These are phyloP conservation scores for Coccinonectria pachysandricola DNA, from an alignment of 2,329 filamentous ascomycete species.

Conservation along the genomic window DNA sequence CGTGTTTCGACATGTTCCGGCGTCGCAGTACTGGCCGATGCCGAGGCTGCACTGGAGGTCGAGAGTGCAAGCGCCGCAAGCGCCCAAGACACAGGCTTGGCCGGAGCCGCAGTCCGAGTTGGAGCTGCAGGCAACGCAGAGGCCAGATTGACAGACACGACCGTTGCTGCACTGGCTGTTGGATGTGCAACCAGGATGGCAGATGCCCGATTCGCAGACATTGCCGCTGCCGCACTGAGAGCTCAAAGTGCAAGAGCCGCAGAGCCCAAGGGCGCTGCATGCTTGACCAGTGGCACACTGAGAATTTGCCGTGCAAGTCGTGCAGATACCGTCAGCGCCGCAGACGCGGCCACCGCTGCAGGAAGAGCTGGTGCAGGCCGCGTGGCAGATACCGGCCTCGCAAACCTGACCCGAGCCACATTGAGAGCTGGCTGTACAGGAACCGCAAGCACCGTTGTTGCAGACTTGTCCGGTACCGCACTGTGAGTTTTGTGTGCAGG, in stretches of 20 bases:
- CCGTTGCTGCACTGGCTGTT: constrained; percentile 1
- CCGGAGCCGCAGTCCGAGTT: constrained; percentile 2
- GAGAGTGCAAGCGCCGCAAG: not conserved
- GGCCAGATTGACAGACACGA: constrained; percentile 1
- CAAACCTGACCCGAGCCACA: constrained; percentile 3
- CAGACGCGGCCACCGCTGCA: constrained; percentile 3
- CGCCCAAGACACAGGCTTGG: not conserved
- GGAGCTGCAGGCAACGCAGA: constrained; percentile 4
- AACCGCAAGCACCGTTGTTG: constrained; percentile 1
- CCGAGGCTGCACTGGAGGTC: not conserved
- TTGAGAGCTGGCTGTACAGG: constrained; percentile 2
- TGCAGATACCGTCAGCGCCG: constrained; percentile 2
- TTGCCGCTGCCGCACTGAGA: constrained; percentile 1
- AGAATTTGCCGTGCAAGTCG: constrained; percentile 1
- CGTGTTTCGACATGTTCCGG: not conserved
- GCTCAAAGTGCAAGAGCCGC: constrained; percentile 1
- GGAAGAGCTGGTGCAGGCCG: constrained; percentile 1
- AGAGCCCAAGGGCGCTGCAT: constrained; percentile 1
- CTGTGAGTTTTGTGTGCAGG: constrained; percentile 1
- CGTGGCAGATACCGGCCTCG: constrained; percentile 1
- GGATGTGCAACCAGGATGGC: constrained; percentile 1
- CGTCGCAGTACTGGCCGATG: not conserved
- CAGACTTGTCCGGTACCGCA: constrained; percentile 5
- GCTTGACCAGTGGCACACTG: constrained; percentile 1
- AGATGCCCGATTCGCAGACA: constrained; percentile 4